Conservation (phyloP, 164 flowering plant genomes). For the Saururus chinensis region DNA sequence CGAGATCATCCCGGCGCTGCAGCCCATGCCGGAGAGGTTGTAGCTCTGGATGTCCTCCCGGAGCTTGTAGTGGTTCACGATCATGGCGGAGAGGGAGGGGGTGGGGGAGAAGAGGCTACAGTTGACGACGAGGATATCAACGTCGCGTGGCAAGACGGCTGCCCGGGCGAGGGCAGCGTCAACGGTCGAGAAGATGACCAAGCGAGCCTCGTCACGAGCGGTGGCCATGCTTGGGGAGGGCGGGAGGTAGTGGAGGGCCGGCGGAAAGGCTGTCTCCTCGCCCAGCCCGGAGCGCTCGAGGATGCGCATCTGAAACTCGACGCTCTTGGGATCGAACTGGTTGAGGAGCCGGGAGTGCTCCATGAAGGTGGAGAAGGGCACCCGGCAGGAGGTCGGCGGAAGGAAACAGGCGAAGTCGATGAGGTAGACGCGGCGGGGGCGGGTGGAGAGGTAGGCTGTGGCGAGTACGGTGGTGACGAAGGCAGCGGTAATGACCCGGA, state of each 20-base stretch:
- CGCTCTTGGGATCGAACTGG: slow-evolving; percentile 6
- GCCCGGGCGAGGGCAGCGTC: slow-evolving; percentile 5
- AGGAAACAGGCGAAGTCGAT: slow-evolving; percentile 25
- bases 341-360: slow-evolving; percentile 7
- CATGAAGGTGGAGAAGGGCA: slow-evolving; percentile 11
- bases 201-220: slow-evolving; percentile 6
- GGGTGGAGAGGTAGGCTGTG: slow-evolving; percentile 8
- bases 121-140: slow-evolving; percentile 16
- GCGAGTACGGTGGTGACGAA: slow-evolving; percentile 8
- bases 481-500: slow-evolving; percentile 11
- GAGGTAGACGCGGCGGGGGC: slow-evolving; percentile 6
- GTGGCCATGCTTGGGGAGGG: slow-evolving; percentile 9
- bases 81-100: slow-evolving; percentile 17
- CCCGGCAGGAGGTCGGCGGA: slow-evolving; percentile 11
- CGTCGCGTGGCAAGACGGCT: slow-evolving; percentile 10
- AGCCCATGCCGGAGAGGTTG: slow-evolving; percentile 22
- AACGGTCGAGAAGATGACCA: slow-evolving; percentile 14
- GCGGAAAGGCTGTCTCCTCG: slow-evolving; percentile 13
- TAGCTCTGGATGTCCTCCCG: slow-evolving; percentile 15
- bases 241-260: slow-evolving; percentile 11
- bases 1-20: slow-evolving; percentile 16
- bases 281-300: slow-evolving; percentile 16
- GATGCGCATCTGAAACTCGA: slow-evolving; percentile 12
- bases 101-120: slow-evolving; percentile 15
- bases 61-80: slow-evolving; percentile 18